Conservation (phyloP, 176 grass and related monocot species). For the Ananas comosus region DNA sequence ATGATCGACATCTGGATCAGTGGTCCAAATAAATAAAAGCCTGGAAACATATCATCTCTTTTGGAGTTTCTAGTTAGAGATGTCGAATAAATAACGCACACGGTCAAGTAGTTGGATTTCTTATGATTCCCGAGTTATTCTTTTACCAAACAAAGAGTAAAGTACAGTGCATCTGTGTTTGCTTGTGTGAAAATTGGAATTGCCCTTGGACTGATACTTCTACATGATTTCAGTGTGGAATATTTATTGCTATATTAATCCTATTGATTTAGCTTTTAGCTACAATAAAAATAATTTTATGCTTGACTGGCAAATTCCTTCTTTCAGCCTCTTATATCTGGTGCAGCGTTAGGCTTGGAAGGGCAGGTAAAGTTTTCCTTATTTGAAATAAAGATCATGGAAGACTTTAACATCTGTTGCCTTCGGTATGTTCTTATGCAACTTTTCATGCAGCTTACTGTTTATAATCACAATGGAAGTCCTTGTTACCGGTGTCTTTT, state of each 20-base stretch:
- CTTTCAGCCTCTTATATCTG: constrained; percentile 81
- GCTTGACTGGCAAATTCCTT: constrained; percentile 6
- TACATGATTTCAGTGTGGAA: background rate
- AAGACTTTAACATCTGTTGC: constrained; percentile 16
- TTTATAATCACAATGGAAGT: constrained; percentile 92
- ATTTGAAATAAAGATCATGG: constrained; percentile 18
- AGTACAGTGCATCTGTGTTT: background rate
- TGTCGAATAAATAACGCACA: too few species aligned
- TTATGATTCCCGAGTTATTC: too few species aligned
- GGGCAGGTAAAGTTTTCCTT: constrained; percentile 49
- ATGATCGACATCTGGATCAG: too few species aligned
- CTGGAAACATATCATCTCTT: too few species aligned
- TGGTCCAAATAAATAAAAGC: too few species aligned
- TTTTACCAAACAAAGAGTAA: too few species aligned
- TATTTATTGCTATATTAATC: background rate
- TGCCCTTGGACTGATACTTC: background rate
- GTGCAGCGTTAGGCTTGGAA: constrained; percentile 85
- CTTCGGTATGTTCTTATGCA: constrained; percentile 10
- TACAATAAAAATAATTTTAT: background rate
- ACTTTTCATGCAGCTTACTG: constrained; percentile 56
- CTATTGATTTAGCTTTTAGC: background rate
- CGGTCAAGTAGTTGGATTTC: too few species aligned
- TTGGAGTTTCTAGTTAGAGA: too few species aligned
- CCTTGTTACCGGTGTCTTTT: constrained; percentile 95
- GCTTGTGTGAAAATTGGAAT: background rate